A percentile compares a stretch with the other conserved stretches of the same genome.
phyloP scores from a whole-genome alignment of 2,329 filamentous ascomycete species.

The Ascochyta clinopodiicola region DNA sequence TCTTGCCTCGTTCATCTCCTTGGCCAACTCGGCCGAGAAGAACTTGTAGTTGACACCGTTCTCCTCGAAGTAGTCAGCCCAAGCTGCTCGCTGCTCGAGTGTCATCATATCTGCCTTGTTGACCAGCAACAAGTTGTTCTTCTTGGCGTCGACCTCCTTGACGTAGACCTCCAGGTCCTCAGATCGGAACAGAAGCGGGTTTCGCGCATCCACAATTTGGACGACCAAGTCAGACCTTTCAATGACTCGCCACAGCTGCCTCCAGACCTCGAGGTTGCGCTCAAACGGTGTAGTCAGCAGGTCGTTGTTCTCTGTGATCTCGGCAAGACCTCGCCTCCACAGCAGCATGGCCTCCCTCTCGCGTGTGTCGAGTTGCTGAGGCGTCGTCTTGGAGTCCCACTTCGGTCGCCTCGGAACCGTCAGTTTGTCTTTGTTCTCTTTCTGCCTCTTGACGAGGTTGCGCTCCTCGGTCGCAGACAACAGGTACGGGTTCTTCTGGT shows the following conservation, averaged over 20 bases:
- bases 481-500: conserved; percentile 94
- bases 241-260: conserved; percentile 97
- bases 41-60: conserved; percentile 89
- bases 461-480: conserved; percentile 85
- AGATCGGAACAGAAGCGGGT: conserved; percentile 90
- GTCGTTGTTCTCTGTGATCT: conserved; percentile 92
- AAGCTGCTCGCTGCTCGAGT: conserved; percentile 75
- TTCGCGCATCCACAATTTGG: conserved; percentile 97
- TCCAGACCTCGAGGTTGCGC: conserved; percentile 96
- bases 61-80: conserved; percentile 85
- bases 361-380: conserved; percentile 76
- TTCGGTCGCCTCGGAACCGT: conserved; percentile 88
- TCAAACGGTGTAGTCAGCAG: conserved; percentile 98
- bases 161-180: conserved; percentile 94
- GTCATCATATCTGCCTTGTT: conserved; percentile 99
- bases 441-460: conserved; percentile 79
- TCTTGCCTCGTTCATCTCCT: conserved; percentile 81
- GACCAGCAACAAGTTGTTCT: conserved; percentile 89
- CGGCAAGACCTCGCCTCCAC: conserved; percentile 89
- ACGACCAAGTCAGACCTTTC: conserved; percentile 95
- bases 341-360: conserved; percentile 83
- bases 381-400: conserved; percentile 87
- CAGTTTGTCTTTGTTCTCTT: conserved; percentile 76
- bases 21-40: conserved; percentile 92
- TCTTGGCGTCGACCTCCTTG: conserved; percentile 85